Conservation (phyloP, 2,329 filamentous ascomycete genomes). For the Plenodomus tracheiphilus region DNA sequence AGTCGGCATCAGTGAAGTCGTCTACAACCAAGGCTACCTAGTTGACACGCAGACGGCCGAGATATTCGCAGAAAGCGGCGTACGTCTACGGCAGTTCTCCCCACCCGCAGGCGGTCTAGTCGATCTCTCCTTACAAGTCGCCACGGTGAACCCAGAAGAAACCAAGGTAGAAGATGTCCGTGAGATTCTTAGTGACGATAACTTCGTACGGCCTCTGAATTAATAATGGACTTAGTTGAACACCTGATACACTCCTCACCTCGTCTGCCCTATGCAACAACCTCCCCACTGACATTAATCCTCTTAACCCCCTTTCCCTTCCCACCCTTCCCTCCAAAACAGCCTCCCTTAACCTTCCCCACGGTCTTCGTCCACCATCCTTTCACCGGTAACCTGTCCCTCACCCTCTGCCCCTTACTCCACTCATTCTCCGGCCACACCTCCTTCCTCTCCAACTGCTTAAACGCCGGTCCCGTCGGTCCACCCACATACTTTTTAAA, state of each 20-base stretch:
- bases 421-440: constrained; percentile 21
- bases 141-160: neutral
- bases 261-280: neutral
- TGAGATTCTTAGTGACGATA: constrained; percentile 23
- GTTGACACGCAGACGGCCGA: constrained; percentile 83
- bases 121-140: constrained; percentile 26
- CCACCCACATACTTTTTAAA: constrained; percentile 56
- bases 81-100: constrained; percentile 83
- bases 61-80: constrained; percentile 81
- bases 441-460: constrained; percentile 17
- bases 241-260: too few species aligned
- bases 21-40: constrained; percentile 91
- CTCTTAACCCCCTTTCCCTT: constrained; percentile 8
- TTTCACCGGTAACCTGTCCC: constrained; percentile 6
- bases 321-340: neutral
- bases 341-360: constrained; percentile 6
- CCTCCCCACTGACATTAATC: neutral
- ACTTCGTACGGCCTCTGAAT: constrained; percentile 25
- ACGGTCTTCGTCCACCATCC: constrained; percentile 4
- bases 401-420: constrained; percentile 13
- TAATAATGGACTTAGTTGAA: too few species aligned
- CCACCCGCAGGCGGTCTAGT: constrained; percentile 52
- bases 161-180: constrained; percentile 21
- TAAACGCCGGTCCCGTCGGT: constrained; percentile 59
- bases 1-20: constrained; percentile 92